These are phyloP conservation scores for Eimeria sp. DNA, from an alignment of 169 alveolate genomes.

Conservation along the genomic window DNA sequence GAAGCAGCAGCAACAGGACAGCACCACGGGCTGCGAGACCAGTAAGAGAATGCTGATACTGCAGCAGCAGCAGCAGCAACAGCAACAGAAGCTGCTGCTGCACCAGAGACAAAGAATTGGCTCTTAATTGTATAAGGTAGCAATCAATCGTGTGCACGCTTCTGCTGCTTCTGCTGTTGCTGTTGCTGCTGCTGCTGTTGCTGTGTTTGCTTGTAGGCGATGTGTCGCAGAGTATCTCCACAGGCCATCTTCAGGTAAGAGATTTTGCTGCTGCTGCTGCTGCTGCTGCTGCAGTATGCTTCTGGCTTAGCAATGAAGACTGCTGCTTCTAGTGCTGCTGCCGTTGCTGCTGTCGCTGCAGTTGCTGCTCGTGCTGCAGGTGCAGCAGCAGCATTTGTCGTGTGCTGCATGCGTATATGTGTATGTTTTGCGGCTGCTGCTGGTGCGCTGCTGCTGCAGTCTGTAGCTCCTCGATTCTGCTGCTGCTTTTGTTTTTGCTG, in stretches of 20 bases:
- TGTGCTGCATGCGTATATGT: background rate
- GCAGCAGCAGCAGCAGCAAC: background rate
- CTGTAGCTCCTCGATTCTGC: background rate
- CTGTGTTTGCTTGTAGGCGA: background rate
- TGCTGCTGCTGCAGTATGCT: background rate
- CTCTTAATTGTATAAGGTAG: background rate
- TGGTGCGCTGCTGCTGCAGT: background rate
- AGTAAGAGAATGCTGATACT: background rate
- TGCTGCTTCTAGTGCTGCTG: background rate
- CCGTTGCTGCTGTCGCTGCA: background rate
- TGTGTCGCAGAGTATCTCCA: background rate
- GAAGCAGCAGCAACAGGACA: constrained; percentile 10
- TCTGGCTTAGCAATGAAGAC: background rate
- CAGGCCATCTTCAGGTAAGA: constrained; percentile 1
- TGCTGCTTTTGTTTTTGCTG: background rate
- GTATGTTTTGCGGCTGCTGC: constrained; percentile 7
- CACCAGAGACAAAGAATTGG: too few relatives aligned
- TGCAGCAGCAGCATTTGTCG: background rate
- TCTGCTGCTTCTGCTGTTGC: constrained; percentile 6
- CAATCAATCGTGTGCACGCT: background rate
- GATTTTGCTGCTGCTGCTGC: constrained; percentile 9
- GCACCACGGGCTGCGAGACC: too few relatives aligned
- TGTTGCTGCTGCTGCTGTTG: constrained; percentile 42
- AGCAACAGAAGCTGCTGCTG: too few relatives aligned
- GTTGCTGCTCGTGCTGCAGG: background rate